Evolutionary conservation across 148 eudicot species (phyloP), one percentile per base, ranked within the genome.

Genomic region (Beta vulgaris): DNA sequence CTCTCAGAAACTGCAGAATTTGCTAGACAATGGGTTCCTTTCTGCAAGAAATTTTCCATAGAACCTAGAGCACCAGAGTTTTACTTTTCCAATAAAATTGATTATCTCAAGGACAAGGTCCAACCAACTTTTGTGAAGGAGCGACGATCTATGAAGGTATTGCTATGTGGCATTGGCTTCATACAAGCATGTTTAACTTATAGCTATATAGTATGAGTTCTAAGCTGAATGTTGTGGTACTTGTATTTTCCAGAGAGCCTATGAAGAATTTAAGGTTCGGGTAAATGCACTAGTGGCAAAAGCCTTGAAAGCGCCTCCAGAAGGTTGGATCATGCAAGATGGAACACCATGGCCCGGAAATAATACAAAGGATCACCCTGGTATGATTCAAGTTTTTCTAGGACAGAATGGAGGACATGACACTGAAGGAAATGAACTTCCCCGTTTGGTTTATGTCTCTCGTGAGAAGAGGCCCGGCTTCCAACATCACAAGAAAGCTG

Each of bases 261-360:
- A 94, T 39, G 98, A 94, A 86, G 98, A 94, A 85, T 94, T 94
- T 36, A 94, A 94, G 83, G 96, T 94, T 7, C 82, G 99, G 23
- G 69, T 95, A 57, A 95, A 95, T 79, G 93, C 97, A 19, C 85
- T 92, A 46, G 99, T 95, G 48, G 97, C 99, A 37, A 95, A 95
- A 86, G 88, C 99, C 36, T 25, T 68, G 23, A 95, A 95, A 82
- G 89, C 84, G 72, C 99, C 99, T 78, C 86, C 88, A 51, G 97
- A 88, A 83, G 99, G 99, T 10, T 95, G 99, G 99, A 95, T 95
- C 80, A 95, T 95, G 99, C 93, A 95, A 83, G 99, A 95, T 74
- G 99, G 99, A 57, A 95, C 98, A 55, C 98, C 98, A 49, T 94
- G 98, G 98, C 98, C 98, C 11, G 98, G 98, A 72, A 94, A 94